Evolutionary conservation across 2,329 filamentous ascomycete species (phyloP), one percentile per base, ranked within the genome.

Genomic region (Trichoderma lentiforme): DNA sequence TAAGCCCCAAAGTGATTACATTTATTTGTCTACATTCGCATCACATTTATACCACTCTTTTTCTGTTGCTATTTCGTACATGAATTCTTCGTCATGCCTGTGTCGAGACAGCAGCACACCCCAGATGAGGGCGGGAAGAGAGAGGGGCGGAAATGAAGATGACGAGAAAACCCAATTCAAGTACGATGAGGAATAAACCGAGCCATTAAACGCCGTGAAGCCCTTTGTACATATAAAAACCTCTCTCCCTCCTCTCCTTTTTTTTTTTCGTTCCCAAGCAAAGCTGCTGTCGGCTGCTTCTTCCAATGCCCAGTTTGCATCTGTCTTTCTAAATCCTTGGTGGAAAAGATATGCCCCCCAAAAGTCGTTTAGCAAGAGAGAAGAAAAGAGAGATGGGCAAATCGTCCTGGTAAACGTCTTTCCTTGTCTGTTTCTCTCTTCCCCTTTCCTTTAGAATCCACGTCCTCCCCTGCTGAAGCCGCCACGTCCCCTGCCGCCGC

Each of bases 391-490:
- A 62, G 4, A 11, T 28, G 56, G n/a, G 18, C 15, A 18, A 12
- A 30, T 18, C 18, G n/a, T n/a, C 8, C 6, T 58, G 36, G n/a
- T 12, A 14, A 39, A 39, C 39, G 30, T 39, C 21, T 28, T 28
- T n/a, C 8, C 28, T 30, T 26, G n/a, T 58, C 26, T 60, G 6
- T 32, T 43, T 65, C 26, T 32, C 34, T 30, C 1, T 2, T 28
- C 14, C 6, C 32, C 26, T 26, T 14, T 26, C 34, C 64, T 60
- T 60, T 60, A 60, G 56, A 21, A 72, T n/a, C 43, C 43, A 21
- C 71, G 60, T 39, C 71, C 71, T 47, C 71, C 71, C 26, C 71
- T 72, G 71, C 71, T 81, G 74, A 85, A 85, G 34, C 77, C 75
- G 26, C 77, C 75, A 24, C 71, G 71, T 65, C 77, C 75, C 21